Evolutionary conservation across 1,139 yeast genomes (phyloP).

Genomic region (Debaryomycetaceae sp.): DNA sequence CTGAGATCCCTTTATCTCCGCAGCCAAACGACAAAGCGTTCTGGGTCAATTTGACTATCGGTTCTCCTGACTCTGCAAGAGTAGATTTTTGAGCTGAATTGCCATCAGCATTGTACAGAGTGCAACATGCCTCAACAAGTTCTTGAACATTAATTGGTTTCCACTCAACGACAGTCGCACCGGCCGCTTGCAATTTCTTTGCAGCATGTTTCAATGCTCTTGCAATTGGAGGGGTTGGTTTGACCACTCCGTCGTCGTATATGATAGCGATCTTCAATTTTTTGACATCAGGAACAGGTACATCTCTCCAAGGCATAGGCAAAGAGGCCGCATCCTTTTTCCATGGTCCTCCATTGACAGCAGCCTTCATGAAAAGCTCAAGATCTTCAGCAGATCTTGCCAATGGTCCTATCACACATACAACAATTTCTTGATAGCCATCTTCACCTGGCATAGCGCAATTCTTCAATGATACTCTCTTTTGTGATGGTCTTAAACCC

Average conservation of each 20-base stretch:
- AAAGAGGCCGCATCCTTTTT: slow-evolving; percentile 50
- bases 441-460: not conserved
- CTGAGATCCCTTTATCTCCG: slow-evolving; percentile 38
- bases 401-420: slow-evolving; percentile 21
- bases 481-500: slow-evolving; percentile 21
- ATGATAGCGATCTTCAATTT: slow-evolving; percentile 33
- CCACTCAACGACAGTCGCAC: slow-evolving; percentile 15
- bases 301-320: slow-evolving; percentile 61
- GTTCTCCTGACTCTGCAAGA: slow-evolving; percentile 21
- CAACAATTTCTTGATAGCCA: slow-evolving; percentile 12
- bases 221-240: slow-evolving; percentile 53
- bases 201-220: slow-evolving; percentile 26
- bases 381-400: slow-evolving; percentile 19
- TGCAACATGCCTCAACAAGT: slow-evolving; percentile 1
- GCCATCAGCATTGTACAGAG: slow-evolving; percentile 4
- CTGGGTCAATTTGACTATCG: slow-evolving; percentile 25
- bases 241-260: slow-evolving; percentile 35
- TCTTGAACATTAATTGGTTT: slow-evolving; percentile 2
- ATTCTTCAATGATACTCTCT: slow-evolving; percentile 9
- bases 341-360: slow-evolving; percentile 37
- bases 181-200: slow-evolving; percentile 24
- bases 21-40: slow-evolving; percentile 27
- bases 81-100: slow-evolving; percentile 8
- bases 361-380: slow-evolving; percentile 17
- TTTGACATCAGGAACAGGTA: slow-evolving; percentile 38